Evolutionary conservation across 495 filamentous ascomycete species (phyloP), one percentile per base, ranked within the genome.

Genomic region (Lophium mytilinum): DNA sequence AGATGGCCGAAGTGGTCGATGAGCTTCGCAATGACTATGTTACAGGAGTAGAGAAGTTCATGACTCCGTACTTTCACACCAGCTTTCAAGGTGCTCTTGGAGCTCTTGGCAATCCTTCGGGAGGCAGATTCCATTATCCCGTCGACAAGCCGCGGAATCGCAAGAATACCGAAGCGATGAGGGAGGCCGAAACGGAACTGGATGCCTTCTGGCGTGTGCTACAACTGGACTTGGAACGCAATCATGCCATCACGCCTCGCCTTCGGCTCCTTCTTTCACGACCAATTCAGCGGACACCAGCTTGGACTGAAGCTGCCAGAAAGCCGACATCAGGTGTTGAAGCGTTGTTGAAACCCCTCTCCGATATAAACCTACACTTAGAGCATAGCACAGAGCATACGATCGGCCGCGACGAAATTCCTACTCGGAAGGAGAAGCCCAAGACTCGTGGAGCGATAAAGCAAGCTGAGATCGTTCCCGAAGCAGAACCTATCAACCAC

Each of bases 191-290:
- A 52, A 36, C 50, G 0, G 71, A 73, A 54, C 68, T 83, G 5
- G 79, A 82, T 57, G 34, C 14, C 0, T 79, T 82, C 61, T 84
- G 80, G 81, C 5, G 14, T 3, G 45, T 18, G 12, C 15, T 67
- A 15, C 62, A 67, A 42, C 24, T 54, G 35, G n/a, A 56, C 9
- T 15, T 58, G 35, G 15, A 10, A 9, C 35, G 50, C 19, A 45
- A 24, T n/a, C 12, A 36, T 9, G 21, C 24, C 15, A 51, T 33
- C 10, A 50, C 43, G 14, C 42, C 33, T 3, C 40, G 55, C 18
- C 21, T 45, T 10, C 35, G 4, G 4, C 61, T 78, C 9, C 63
- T 70, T n/a, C 61, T 70, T 17, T 33, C 58, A 0, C 69, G 72
- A 11, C 63, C 55, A 9, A 42, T 80, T 7, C 71, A 75, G 43